A percentile compares a stretch with the other conserved stretches of the same genome.
phyloP scores from a whole-genome alignment of 306 rosid genomes.

The Trichosanthes truncata region DNA sequence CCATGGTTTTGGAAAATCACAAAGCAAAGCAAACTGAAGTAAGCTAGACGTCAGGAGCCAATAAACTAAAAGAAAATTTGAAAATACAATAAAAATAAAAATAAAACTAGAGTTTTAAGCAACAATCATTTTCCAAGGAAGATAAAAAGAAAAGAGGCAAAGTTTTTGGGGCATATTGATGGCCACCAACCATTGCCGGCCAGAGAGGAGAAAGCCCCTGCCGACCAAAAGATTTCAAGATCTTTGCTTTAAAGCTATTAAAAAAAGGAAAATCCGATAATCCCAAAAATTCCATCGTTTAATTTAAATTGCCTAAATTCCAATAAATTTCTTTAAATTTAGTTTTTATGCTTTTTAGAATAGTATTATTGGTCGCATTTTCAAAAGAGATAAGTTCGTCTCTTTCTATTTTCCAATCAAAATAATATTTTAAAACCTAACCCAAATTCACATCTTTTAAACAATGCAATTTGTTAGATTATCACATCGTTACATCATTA shows the following conservation, averaged over 20 bases:
- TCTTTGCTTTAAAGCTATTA: neutral
- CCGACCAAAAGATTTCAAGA: constrained; percentile 8
- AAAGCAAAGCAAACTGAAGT: neutral
- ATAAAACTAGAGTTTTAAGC: neutral
- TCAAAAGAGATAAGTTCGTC: too few species aligned
- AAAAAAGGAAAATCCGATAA: neutral
- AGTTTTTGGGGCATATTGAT: constrained; percentile 3
- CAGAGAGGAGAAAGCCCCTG: constrained; percentile 2
- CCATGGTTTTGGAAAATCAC: neutral
- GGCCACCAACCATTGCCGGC: constrained; percentile 13
- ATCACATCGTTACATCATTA: too few species aligned
- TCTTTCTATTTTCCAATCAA: too few species aligned
- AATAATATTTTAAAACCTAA: too few species aligned
- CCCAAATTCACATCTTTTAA: too few species aligned
- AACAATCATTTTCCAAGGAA: neutral
- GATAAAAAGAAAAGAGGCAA: constrained; percentile 1
- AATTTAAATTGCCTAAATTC: too few species aligned
- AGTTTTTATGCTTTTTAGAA: too few species aligned
- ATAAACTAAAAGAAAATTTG: neutral
- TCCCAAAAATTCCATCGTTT: neutral
- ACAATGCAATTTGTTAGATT: too few species aligned
- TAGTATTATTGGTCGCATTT: too few species aligned
- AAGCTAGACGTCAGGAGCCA: neutral
- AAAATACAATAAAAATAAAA: neutral
- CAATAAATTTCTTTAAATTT: too few species aligned